Base-by-base conservation (phyloP, 148 eudicot species). In the Gaultheria prostrata region DNA sequence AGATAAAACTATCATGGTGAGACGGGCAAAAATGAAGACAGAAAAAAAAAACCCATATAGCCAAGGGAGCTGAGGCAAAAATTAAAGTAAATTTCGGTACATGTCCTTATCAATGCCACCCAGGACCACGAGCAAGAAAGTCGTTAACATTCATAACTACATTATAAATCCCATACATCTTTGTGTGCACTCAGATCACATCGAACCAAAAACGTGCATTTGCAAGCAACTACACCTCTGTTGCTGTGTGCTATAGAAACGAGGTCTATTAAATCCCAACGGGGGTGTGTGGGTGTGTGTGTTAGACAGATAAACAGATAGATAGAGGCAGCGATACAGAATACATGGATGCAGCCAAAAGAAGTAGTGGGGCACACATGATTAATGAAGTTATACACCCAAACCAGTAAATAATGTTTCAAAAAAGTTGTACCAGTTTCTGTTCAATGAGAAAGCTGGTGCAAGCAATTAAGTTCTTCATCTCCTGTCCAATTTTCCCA, bases 391-490 rank as follows among this genome's bases (percentile, higher is more conserved):
- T 15, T 56, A 54, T 43, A 81, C 26, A 20, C 2, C 48, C 35
- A 79, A 81, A 30, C 18, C 48, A 77, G 77, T 10, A 32, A 82
- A 57, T 39, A 39, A 50, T 21, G 53, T 53, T 57, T 45, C 6
- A 63, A 45, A 50, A 21, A 67, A 71, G 20, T 20, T n/a, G 20
- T 95, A 97, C 99, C 99, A 97, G 89, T 88, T 93, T 90, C 88
- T 88, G 98, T 87, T 97, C 99, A 86, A 93, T 86, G 74, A 97
- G 95, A 91, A 97, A 95, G 86, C 98, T 90, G 50, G 95, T 89
- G 87, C 94, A 88, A 67, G 98, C 98, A 82, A 97, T 89, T 67
- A 95, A 87, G 87, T 97, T 97, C 87, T 89, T 95, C 89, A 88
- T 86, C 91, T 97, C 98, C 78, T 89, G 93, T 72, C 94, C 93